Percentiles rank a stretch among this genome's conserved stretches.
These are phyloP conservation scores for Tylopilus rubrobrunneus DNA, from an alignment of 768 basidiomycete genomes.

Conservation along the genomic window DNA sequence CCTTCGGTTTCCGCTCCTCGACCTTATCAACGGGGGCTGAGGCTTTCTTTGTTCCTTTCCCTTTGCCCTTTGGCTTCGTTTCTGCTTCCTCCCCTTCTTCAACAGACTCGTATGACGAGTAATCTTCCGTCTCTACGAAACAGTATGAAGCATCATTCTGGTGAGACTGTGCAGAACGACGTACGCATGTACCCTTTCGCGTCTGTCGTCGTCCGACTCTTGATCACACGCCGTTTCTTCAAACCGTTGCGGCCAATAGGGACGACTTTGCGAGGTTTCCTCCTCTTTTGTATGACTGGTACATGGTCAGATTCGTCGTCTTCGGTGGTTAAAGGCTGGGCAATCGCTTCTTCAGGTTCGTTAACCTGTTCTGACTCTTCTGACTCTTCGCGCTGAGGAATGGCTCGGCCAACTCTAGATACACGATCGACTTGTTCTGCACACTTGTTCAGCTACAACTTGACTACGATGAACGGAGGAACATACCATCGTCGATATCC, in stretches of 20 bases:
- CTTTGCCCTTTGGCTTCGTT: slow-evolving; percentile 19
- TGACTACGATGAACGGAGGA: slow-evolving; percentile 19
- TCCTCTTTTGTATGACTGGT: slow-evolving; percentile 32
- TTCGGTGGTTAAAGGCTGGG: slow-evolving; percentile 24
- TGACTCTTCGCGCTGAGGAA: slow-evolving; percentile 20
- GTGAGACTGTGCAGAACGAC: slow-evolving; percentile 17
- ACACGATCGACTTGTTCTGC: slow-evolving; percentile 26
- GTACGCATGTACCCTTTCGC: slow-evolving; percentile 73
- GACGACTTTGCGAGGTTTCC: slow-evolving; percentile 53
- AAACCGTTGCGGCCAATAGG: slow-evolving; percentile 77
- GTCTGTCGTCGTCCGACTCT: slow-evolving; percentile 51
- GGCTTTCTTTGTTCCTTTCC: slow-evolving; percentile 19
- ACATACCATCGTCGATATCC: slow-evolving; percentile 73
- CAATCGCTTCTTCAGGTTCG: slow-evolving; percentile 29
- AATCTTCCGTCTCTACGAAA: slow-evolving; percentile 64
- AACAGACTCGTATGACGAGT: slow-evolving; percentile 78
- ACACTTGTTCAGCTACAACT: slow-evolving; percentile 4
- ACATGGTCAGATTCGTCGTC: slow-evolving; percentile 30
- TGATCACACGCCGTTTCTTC: slow-evolving; percentile 66
- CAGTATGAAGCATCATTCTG: background rate
- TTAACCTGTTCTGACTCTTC: slow-evolving; percentile 24
- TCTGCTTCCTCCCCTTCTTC: slow-evolving; percentile 44
- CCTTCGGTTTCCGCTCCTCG: slow-evolving; percentile 13
- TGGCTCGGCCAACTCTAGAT: slow-evolving; percentile 16
- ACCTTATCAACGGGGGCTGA: slow-evolving; percentile 4